These are phyloP conservation scores for Misopates orontium DNA, from an alignment of 257 asterid species.

Conservation along the genomic window DNA sequence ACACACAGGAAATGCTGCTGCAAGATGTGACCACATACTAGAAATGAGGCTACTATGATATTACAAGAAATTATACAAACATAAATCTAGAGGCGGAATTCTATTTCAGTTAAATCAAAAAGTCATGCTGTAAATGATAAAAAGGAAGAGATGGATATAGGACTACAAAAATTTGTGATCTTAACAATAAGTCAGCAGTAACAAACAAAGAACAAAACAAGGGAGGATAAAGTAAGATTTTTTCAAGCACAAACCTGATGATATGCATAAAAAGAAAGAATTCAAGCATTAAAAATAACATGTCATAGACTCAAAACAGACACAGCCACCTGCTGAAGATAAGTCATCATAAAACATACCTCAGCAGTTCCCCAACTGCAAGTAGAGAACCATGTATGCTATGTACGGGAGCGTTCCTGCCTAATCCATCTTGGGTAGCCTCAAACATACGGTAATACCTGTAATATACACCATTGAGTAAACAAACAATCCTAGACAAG, in stretches of 20 bases:
- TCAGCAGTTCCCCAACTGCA: constrained; percentile 97
- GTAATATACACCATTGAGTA: constrained; percentile 31
- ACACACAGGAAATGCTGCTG: constrained; percentile 15
- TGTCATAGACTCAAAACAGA: constrained; percentile 2
- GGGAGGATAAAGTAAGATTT: constrained; percentile 7
- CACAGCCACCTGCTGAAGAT: background rate
- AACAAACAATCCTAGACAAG: constrained; percentile 22
- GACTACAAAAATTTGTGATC: background rate
- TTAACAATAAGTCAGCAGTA: constrained; percentile 15
- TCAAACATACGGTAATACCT: constrained; percentile 99
- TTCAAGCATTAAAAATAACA: background rate
- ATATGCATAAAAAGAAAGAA: background rate
- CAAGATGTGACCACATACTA: constrained; percentile 24
- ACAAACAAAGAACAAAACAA: constrained; percentile 6
- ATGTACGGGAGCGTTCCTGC: constrained; percentile 85
- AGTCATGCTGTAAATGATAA: background rate
- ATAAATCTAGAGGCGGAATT: background rate
- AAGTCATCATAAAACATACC: constrained; percentile 43
- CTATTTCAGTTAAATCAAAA: background rate
- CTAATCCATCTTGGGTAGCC: constrained; percentile 98
- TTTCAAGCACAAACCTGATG: constrained; percentile 17
- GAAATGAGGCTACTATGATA: background rate
- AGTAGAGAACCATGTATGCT: constrained; percentile 98
- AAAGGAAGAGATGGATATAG: background rate
- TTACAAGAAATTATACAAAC: background rate